Base-by-base conservation (phyloP, 805 yeast genomes). In the Starmerella cellae region DNA sequence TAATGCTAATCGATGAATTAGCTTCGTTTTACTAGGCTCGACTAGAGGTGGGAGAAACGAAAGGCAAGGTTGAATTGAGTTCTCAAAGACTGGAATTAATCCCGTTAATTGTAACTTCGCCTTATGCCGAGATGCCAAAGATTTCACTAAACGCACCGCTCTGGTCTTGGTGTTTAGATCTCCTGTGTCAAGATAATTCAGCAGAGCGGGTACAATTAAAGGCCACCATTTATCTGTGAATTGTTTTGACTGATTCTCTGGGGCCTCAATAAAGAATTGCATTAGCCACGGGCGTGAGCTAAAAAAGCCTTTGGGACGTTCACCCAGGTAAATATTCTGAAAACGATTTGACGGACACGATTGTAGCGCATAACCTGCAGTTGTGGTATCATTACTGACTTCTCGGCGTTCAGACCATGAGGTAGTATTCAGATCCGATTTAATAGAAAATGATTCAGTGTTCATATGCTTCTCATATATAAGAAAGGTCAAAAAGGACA, bases 1-100 rank as follows among this genome's bases (percentile, higher is more conserved):
- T n/a, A 62, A 63, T 32, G 75, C 68, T 44, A 61, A 44, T n/a
- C 46, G 34, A 5, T 51, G 42, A 11, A 59, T 26, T 5, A 18
- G 26, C 24, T 34, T 41, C 5, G 61, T 45, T 11, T 47, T 41
- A 2, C 40, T 41, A 2, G 49, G 42, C 8, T 41, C 42, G 2
- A 44, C 46, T 10, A 59, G 39, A 1, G 65, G 65, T 1, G 66
- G 66, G 9, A 62, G 44, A 21, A 52, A 62, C 22, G 50, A 29
- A 16, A 60, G 33, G 14, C 55, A 43, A 3, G 61, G 59, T 17
- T 37, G 44, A 3, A 60, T 43, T 1, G 57, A 49, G 4, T 50
- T 53, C 51, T 55, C 53, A 29, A 62, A 55, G 3, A 60, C 53
- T 2, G 51, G 51, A 14, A 35, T 35, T 6, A 62, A 54, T 5